Base-by-base conservation (phyloP, 2,329 filamentous ascomycete genomes). In the Aaosphaeria pasadenensis region DNA sequence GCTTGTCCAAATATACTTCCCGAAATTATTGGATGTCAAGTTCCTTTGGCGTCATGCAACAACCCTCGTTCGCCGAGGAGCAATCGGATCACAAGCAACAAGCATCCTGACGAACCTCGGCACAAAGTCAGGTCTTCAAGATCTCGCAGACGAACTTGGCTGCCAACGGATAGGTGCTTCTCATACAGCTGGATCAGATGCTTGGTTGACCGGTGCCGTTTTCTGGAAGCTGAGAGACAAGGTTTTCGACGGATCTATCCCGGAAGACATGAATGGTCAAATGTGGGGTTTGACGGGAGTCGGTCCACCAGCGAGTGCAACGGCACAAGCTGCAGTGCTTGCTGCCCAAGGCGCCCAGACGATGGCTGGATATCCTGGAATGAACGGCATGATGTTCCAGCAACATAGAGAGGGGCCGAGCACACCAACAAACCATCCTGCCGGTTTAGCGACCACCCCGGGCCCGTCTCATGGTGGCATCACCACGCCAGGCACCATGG, bases 121-220 rank as follows among this genome's bases (percentile, higher is more conserved):
- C 62, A 85, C 89, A 60, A 96, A 96, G 69, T 92, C 89, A 1
- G 91, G 91, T 2, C 80, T 99, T 11, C 91, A 96, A 69, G 91
- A 94, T 69, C 89, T 97, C 56, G 92, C 92, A 9, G 92, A 97
- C 55, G 89, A 91, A 51, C 83, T 99, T 52, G 92, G 91, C 62
- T 87, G 96, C 48, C 91, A 94, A 74, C 85, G 94, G 43, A 79
- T 95, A 31, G 94, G 94, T 7, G 83, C 85, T 32, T 88, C 90
- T 44, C 94, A 99, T 69, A 91, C 95, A 66, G 94, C 91, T 36
- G 94, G 92, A 30, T 95, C 89, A 0, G 94, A 99, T 71, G 92
- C 91, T 17, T 82, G 96, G 60, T 82, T 99, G 30, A 99, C 94
- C 0, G 94, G 94, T 43, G 87, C 88, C 60, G 90, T 96, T 30